Evolutionary conservation across 2,329 filamentous ascomycete genomes (phyloP).

Genomic region (Sporothrix curviconia): DNA sequence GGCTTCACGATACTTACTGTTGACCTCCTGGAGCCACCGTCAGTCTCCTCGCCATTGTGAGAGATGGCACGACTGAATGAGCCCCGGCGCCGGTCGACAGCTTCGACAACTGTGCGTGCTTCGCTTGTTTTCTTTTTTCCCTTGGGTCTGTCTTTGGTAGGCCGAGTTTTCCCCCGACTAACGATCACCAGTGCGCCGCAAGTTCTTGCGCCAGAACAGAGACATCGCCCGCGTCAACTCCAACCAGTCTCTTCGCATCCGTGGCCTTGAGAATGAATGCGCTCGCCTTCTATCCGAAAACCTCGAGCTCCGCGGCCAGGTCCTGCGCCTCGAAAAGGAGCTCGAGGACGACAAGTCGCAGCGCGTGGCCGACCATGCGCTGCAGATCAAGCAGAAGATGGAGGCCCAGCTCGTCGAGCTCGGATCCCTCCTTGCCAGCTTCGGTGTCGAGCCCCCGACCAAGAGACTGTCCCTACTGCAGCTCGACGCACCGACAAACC

Average conservation of each 20-base stretch:
- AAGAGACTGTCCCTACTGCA: slow-evolving; percentile 39
- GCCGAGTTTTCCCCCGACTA: too few relatives aligned
- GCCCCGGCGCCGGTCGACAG: slow-evolving; percentile 61
- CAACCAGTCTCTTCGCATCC: slow-evolving; percentile 68
- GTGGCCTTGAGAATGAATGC: slow-evolving; percentile 68
- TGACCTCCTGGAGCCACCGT: too few relatives aligned
- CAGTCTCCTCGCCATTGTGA: slow-evolving; percentile 27
- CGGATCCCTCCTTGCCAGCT: slow-evolving; percentile 56
- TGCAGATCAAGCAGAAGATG: slow-evolving; percentile 63
- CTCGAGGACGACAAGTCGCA: slow-evolving; percentile 55
- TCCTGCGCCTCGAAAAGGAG: slow-evolving; percentile 62
- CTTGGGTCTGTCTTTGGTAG: not conserved
- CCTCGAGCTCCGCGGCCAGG: slow-evolving; percentile 62
- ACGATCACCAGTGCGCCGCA: slow-evolving; percentile 58
- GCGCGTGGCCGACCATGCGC: slow-evolving; percentile 58
- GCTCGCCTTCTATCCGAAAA: slow-evolving; percentile 73
- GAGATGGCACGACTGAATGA: slow-evolving; percentile 78
- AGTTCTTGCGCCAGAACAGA: slow-evolving; percentile 75
- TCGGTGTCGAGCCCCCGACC: slow-evolving; percentile 55
- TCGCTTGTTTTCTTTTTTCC: not conserved
- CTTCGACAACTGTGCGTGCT: slow-evolving; percentile 61
- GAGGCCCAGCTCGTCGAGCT: slow-evolving; percentile 68
- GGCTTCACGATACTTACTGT: slow-evolving; percentile 6
- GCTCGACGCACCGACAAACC: slow-evolving; percentile 41
- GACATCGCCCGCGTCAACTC: slow-evolving; percentile 77